Percentiles rank a stretch among this genome's conserved stretches.
These are phyloP conservation scores for Nyctanthes arbortristis DNA, from an alignment of 257 asterid genomes.

Conservation along the genomic window DNA sequence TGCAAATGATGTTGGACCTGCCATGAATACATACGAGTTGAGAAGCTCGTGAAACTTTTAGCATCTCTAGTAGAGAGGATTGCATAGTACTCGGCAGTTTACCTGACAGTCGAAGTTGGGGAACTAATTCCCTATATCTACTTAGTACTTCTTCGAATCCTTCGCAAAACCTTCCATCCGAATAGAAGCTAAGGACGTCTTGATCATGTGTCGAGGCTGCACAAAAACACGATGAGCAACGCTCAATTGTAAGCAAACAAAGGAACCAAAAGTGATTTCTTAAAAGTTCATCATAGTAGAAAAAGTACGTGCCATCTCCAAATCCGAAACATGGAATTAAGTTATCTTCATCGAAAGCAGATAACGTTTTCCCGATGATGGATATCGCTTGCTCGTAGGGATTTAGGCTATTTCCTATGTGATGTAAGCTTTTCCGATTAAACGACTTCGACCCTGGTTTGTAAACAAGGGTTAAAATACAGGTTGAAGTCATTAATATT, in stretches of 20 bases:
- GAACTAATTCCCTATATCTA: conserved; percentile 42
- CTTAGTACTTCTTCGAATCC: conserved; percentile 46
- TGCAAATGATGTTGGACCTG: too few species aligned
- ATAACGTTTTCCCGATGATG: conserved; percentile 51
- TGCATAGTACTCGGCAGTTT: too few species aligned
- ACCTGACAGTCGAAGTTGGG: conserved; percentile 47
- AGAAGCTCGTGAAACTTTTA: too few species aligned
- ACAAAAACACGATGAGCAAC: not conserved
- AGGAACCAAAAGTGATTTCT: too few species aligned
- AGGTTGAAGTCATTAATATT: conserved; percentile 1
- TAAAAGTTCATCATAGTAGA: too few species aligned
- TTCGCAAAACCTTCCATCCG: conserved; percentile 44
- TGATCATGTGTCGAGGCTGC: conserved; percentile 50
- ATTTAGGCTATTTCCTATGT: conserved; percentile 38
- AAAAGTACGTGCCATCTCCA: conserved; percentile 43
- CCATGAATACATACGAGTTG: too few species aligned
- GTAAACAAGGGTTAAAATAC: not conserved
- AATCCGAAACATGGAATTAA: conserved; percentile 49
- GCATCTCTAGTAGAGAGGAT: too few species aligned
- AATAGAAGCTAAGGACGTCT: conserved; percentile 43
- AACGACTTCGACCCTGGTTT: conserved; percentile 43
- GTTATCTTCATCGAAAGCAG: conserved; percentile 53
- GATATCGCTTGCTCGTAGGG: conserved; percentile 57
- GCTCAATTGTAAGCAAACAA: not conserved
- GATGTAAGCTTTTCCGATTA: conserved; percentile 47